A percentile compares a stretch with the other conserved stretches of the same genome.
Evolutionary conservation across 345 rosid genomes (phyloP).

Genomic region (Rhizophora mangle): DNA sequence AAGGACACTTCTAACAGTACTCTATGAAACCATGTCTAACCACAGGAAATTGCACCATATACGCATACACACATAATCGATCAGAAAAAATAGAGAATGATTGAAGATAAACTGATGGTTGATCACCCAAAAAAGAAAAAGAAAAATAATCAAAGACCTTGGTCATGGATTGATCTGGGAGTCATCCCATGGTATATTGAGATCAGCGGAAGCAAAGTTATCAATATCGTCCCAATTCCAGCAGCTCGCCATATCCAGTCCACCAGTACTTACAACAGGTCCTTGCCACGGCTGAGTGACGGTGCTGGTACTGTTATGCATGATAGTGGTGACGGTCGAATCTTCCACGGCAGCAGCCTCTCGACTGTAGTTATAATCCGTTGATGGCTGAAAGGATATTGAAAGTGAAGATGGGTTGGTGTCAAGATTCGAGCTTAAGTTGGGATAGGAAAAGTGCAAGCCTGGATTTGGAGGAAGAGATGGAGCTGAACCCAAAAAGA

Average conservation of each 20-base stretch:
- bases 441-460: constrained; percentile 23
- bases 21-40: background rate
- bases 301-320: constrained; percentile 22
- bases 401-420: constrained; percentile 30
- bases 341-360: constrained; percentile 27
- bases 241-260: constrained; percentile 29
- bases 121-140: background rate
- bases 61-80: background rate
- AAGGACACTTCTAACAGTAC: background rate
- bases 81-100: background rate
- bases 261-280: constrained; percentile 15
- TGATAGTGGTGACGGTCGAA: constrained; percentile 30
- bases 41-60: background rate
- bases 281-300: constrained; percentile 31
- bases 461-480: constrained; percentile 27
- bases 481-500: constrained; percentile 20
- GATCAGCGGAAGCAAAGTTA: constrained; percentile 43
- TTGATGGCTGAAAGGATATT: constrained; percentile 28
- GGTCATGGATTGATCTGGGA: constrained; percentile 45
- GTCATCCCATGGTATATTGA: constrained; percentile 49
- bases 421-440: constrained; percentile 22
- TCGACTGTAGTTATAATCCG: constrained; percentile 11
- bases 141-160: background rate
- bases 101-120: background rate
- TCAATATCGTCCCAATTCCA: constrained; percentile 68